Percentiles rank a stretch among this genome's conserved stretches.
These are phyloP conservation scores for Talaromyces sp. DNA, from an alignment of 2,329 filamentous ascomycete species.

Conservation along the genomic window DNA sequence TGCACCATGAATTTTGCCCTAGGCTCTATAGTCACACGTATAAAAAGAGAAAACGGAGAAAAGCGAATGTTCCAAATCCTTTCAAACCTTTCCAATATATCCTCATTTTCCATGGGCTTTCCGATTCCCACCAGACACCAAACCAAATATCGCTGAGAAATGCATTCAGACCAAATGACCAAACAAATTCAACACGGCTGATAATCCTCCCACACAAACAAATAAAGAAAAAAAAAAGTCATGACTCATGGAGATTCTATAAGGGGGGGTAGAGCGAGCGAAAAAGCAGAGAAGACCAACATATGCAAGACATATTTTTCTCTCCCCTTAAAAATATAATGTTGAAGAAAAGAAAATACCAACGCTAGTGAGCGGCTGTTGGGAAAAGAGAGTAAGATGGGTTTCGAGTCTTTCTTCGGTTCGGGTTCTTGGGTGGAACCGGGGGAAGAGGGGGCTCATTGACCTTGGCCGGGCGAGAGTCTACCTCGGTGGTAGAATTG, in stretches of 20 bases:
- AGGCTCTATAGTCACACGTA: constrained; percentile 18
- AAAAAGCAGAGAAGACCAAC: constrained; percentile 12
- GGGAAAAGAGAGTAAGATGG: constrained; percentile 52
- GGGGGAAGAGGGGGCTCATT: constrained; percentile 24
- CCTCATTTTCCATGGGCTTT: constrained; percentile 22
- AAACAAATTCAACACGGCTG: constrained; percentile 17
- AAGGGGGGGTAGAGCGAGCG: constrained; percentile 16
- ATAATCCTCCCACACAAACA: constrained; percentile 9
- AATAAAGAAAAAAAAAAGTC: constrained; percentile 23
- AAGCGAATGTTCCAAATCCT: constrained; percentile 26
- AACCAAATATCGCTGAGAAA: constrained; percentile 32
- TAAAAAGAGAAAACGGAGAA: constrained; percentile 6
- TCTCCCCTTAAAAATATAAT: constrained; percentile 5
- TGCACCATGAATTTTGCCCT: constrained; percentile 4
- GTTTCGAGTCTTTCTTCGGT: constrained; percentile 38
- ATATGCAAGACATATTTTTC: constrained; percentile 16
- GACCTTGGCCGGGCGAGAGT: constrained; percentile 23
- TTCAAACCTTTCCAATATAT: constrained; percentile 16
- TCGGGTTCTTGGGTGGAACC: constrained; percentile 30
- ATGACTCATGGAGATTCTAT: constrained; percentile 31
- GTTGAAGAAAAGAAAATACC: constrained; percentile 5
- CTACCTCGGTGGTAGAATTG: constrained; percentile 41
- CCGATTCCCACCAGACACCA: constrained; percentile 27
- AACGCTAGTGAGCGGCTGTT: constrained; percentile 18
- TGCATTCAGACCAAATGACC: constrained; percentile 24